Conservation (phyloP, 352 stramenopile species). For the Pythium insidiosum region DNA sequence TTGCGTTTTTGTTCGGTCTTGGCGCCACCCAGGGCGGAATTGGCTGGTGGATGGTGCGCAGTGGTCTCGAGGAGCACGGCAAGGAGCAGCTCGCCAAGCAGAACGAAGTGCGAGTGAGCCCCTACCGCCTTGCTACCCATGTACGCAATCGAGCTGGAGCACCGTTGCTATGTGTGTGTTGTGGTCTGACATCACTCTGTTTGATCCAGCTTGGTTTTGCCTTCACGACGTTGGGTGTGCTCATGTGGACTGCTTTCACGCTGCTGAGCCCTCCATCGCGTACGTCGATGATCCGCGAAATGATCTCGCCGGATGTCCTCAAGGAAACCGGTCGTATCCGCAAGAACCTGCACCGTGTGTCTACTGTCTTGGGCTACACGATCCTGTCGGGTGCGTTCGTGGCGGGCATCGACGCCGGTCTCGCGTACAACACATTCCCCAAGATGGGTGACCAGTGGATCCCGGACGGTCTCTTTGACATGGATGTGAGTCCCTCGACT, state of each 20-base stretch:
- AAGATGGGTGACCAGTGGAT: conserved; percentile 95
- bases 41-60: conserved; percentile 99
- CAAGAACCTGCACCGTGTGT: conserved; percentile 50
- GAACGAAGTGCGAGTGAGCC: conserved; percentile 96
- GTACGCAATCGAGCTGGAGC: conserved; percentile 22
- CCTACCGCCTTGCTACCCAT: conserved; percentile 95
- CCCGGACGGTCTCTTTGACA: conserved; percentile 88
- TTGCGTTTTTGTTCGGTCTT: conserved; percentile 53
- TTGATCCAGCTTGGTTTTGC: conserved; percentile 86
- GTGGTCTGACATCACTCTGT: background rate
- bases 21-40: conserved; percentile 76
- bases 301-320: conserved; percentile 72
- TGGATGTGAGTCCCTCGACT: conserved; percentile 22
- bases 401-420: conserved; percentile 97
- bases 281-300: conserved; percentile 51
- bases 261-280: conserved; percentile 75
- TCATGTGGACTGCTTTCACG: conserved; percentile 94
- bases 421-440: conserved; percentile 98
- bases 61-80: conserved; percentile 92
- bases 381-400: conserved; percentile 93
- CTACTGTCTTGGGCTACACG: conserved; percentile 68
- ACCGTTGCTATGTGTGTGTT: background rate
- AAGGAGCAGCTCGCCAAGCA: conserved; percentile 63
- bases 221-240: conserved; percentile 93
- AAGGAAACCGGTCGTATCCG: conserved; percentile 55